Conservation (phyloP, 345 rosid genomes). For the Geranium brycei region DNA sequence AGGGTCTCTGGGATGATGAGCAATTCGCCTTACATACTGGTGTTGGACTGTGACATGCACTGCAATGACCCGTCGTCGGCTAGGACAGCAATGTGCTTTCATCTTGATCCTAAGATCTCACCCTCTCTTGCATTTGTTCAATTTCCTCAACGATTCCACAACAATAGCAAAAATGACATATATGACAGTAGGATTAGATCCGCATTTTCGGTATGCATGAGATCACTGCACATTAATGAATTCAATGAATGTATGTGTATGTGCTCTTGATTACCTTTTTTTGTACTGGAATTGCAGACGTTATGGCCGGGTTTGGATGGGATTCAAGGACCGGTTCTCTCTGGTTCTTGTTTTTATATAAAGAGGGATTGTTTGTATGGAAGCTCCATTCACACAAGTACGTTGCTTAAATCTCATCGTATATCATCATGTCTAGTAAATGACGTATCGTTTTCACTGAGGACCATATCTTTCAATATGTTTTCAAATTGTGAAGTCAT, state of each 20-base stretch:
- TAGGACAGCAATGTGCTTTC: conserved; percentile 36
- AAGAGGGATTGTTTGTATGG: conserved; percentile 26
- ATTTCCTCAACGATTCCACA: conserved; percentile 35
- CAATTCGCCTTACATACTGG: conserved; percentile 30
- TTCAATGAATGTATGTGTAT: no score
- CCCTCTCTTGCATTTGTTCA: conserved; percentile 25
- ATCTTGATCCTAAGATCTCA: conserved; percentile 21
- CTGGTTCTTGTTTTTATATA: conserved; percentile 32
- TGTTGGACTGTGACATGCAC: conserved; percentile 41
- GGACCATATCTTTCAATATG: no score
- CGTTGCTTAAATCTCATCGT: background rate
- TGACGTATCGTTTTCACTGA: no score
- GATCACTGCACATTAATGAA: background rate
- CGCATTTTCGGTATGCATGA: conserved; percentile 12
- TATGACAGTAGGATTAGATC: conserved; percentile 25
- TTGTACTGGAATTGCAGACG: conserved; percentile 5
- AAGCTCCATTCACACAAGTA: conserved; percentile 5
- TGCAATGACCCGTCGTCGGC: conserved; percentile 37
- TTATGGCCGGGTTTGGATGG: conserved; percentile 23
- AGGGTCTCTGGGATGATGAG: conserved; percentile 32
- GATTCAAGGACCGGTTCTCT: conserved; percentile 20
- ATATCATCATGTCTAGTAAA: no score
- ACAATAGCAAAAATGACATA: conserved; percentile 24
- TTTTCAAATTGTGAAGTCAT: no score
- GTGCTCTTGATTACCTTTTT: background rate